Evolutionary conservation across 257 asterid genomes (phyloP), one percentile per base, ranked within the genome.

Genomic region (Fraxinus quadrangulata): DNA sequence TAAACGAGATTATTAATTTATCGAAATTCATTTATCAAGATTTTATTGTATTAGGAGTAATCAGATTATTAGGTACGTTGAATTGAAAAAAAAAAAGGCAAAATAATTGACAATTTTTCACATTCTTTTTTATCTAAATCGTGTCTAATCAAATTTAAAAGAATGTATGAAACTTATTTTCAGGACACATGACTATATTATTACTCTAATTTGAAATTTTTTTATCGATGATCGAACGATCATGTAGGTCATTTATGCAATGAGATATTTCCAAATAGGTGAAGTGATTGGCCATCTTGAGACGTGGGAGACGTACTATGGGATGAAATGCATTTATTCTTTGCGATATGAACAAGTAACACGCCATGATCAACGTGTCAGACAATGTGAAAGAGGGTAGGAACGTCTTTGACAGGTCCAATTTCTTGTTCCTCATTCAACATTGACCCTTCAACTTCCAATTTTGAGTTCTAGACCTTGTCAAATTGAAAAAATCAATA

Each of bases 371-470:
- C 69, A 63, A 54, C 24, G 26, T 19, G 65, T 54, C 65, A 1
- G 7, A 1, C 11, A 17, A 63, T 63, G 69, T 63, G 69, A 63
- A 3, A 26, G 68, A 26, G 6, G 11, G 34, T 3, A 63, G 68
- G 68, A 3, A 24, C 34, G 68, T 63, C 8, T 10, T 24, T 63
- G 68, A 63, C 34, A 0, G 19, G 68, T 63, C n/a, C 69, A 63
- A 13, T 10, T 24, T 63, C 16, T 63, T 63, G 69, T 9, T 63
- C 6, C 69, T 11, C 34, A 11, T 63, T 63, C 69, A 16, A 63
- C 69, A 2, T 63, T 10, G 69, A 63, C 36, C 69, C 36, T 63
- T 63, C 69, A 63, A 23, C 69, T 63, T 63, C 69, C 69, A 63
- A 63, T 3, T 63, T 63, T 63, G 34, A 11, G 34, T 63, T 63